Evolutionary conservation across 2,329 filamentous ascomycete species (phyloP).

Genomic region (Pyricularia grisea): DNA sequence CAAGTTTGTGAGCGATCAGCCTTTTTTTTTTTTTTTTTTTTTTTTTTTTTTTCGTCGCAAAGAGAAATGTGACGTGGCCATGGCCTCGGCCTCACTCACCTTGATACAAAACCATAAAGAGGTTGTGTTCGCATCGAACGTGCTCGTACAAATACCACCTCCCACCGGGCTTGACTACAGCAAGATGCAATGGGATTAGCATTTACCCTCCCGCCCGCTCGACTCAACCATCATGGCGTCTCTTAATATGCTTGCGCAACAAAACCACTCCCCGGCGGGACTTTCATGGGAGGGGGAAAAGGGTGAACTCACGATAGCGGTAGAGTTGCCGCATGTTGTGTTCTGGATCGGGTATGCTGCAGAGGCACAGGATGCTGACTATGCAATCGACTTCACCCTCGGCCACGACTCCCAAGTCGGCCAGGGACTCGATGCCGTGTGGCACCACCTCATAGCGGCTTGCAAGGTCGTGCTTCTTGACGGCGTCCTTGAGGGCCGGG

Average conservation of each 20-base stretch:
- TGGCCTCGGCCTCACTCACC: constrained; percentile 24
- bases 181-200: background rate
- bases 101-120: constrained; percentile 37
- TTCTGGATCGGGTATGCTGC: constrained; percentile 52
- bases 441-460: constrained; percentile 53
- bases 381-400: constrained; percentile 47
- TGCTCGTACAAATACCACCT: constrained; percentile 57
- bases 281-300: background rate
- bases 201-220: background rate
- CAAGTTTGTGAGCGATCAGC: background rate
- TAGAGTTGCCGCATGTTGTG: constrained; percentile 46
- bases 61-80: no score
- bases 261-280: background rate
- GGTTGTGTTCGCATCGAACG: constrained; percentile 30
- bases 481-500: constrained; percentile 31
- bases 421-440: constrained; percentile 51
- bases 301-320: constrained; percentile 22
- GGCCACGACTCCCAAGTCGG: constrained; percentile 30
- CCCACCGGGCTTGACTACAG: constrained; percentile 45
- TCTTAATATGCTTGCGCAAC: background rate
- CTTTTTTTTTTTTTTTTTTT: background rate
- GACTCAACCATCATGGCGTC: background rate
- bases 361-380: constrained; percentile 52
- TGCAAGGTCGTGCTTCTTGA: constrained; percentile 41
- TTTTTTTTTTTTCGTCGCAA: background rate